Evolutionary conservation across 2,329 filamentous ascomycete genomes (phyloP).

Genomic region (Lasiodiplodia sp.): DNA sequence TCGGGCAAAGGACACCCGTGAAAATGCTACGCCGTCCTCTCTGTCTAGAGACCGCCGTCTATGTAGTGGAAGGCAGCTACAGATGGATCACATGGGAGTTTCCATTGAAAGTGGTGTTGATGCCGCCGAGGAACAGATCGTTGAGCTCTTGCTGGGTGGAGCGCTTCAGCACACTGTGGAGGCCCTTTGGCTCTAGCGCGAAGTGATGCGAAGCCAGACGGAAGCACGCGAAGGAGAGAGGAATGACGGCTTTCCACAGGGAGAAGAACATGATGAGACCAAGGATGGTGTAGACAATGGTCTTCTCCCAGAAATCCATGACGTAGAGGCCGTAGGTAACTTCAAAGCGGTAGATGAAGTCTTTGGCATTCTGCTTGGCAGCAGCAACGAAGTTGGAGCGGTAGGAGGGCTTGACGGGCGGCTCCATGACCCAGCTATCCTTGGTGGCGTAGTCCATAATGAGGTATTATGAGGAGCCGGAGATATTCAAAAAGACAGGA

Average conservation of each 20-base stretch:
- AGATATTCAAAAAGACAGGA: not conserved
- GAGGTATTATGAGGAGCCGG: not conserved
- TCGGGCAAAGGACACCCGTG: not conserved
- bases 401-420: slow-evolving; percentile 7
- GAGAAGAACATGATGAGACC: slow-evolving; percentile 4
- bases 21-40: not conserved
- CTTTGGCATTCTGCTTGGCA: slow-evolving; percentile 33
- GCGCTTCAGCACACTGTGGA: slow-evolving; percentile 15
- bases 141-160: not conserved
- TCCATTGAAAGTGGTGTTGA: not conserved
- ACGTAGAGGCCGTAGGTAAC: slow-evolving; percentile 39
- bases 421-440: slow-evolving; percentile 1
- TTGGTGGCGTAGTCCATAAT: slow-evolving; percentile 21
- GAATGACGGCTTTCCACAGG: slow-evolving; percentile 12
- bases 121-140: not conserved
- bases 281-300: slow-evolving; percentile 26
- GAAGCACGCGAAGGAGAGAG: slow-evolving; percentile 9
- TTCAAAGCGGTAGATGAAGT: slow-evolving; percentile 50
- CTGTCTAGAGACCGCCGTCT: not conserved
- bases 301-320: slow-evolving; percentile 31
- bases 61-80: not conserved
- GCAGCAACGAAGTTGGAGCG: slow-evolving; percentile 1
- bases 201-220: slow-evolving; percentile 9
- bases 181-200: slow-evolving; percentile 13
- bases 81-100: not conserved